Base-by-base conservation (phyloP, 306 rosid species). In the Vachellia pachyceras region DNA sequence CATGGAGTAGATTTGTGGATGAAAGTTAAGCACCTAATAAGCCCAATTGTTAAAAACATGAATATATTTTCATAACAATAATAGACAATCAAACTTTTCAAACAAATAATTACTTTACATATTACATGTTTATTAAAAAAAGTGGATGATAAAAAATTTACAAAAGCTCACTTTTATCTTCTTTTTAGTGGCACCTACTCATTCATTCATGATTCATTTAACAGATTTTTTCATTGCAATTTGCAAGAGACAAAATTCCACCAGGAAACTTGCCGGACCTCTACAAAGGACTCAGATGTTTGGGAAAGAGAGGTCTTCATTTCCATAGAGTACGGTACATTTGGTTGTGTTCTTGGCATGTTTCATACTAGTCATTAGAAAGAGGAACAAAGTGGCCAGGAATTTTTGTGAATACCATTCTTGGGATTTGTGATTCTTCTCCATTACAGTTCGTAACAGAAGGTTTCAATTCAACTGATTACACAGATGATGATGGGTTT, bases 241-340 rank as follows among this genome's bases (percentile, higher is more conserved):
- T 17, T 70, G 77, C 80, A 39, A 73, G 1, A 64, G 71, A 77
- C 88, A 85, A 82, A 83, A 79, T 63, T 72, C 74, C 82, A 79
- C 87, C 86, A 67, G 67, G 72, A 79, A 83, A 70, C 73, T 83
- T 45, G 80, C 78, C 40, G 20, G 15, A 76, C 41, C 45, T 72
- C 81, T 15, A 54, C 72, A 41, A 49, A 37, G 44, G 12, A 40
- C 65, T 23, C 57, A 72, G n/a, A 55, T 70, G 33, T 60, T 47
- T 50, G 72, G 81, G 37, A 80, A 45, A 73, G 55, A 46, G 45
- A 60, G 29, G 33, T 70, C 22, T 36, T 70, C 47, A 5, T 20
- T 14, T 35, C 76, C 74, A 25, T 79, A 63, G 23, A 73, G 72
- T 49, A 35, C 70, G 76, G 72, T 65, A 55, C 2, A 55, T 75